Conservation (phyloP, 1,284 basidiomycete genomes). For the Papiliotrema nemorosa region DNA sequence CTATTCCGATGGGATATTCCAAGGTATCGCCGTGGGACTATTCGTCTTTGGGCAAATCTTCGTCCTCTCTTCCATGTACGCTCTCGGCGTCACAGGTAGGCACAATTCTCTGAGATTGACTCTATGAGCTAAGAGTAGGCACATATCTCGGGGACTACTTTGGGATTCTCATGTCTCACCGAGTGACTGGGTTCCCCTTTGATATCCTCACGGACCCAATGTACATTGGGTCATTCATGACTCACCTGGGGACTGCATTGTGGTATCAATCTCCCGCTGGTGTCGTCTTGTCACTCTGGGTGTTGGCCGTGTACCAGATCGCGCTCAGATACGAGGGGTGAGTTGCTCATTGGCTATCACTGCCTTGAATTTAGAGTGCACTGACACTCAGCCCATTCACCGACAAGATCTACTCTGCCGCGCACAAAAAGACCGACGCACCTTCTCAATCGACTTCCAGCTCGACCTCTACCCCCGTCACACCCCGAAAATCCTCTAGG, state of each 20-base stretch:
- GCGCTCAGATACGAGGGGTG: slow-evolving; percentile 85
- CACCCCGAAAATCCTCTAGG: slow-evolving; percentile 25
- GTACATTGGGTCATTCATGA: slow-evolving; percentile 90
- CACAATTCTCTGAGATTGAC: too few species aligned
- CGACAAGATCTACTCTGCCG: slow-evolving; percentile 48
- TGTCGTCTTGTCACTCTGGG: slow-evolving; percentile 67
- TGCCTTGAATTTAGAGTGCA: neutral
- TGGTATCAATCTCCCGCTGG: slow-evolving; percentile 84
- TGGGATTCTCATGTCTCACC: slow-evolving; percentile 91
- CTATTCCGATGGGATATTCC: slow-evolving; percentile 58
- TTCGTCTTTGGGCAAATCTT: slow-evolving; percentile 73
- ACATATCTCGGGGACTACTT: slow-evolving; percentile 97
- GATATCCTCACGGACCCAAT: slow-evolving; percentile 90
- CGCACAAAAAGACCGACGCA: slow-evolving; percentile 17
- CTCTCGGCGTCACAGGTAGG: slow-evolving; percentile 80
- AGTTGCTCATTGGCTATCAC: slow-evolving; percentile 34
- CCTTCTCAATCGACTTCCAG: slow-evolving; percentile 9
- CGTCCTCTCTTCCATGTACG: slow-evolving; percentile 85
- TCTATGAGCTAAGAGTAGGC: too few species aligned
- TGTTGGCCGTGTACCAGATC: slow-evolving; percentile 75
- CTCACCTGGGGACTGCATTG: slow-evolving; percentile 75
- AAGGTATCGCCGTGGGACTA: slow-evolving; percentile 61
- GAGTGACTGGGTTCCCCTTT: slow-evolving; percentile 81
- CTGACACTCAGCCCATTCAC: slow-evolving; percentile 46
- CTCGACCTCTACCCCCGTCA: slow-evolving; percentile 10